Evolutionary conservation across 208 protist species (phyloP).

Genomic region (Leishmania guyanensis): DNA sequence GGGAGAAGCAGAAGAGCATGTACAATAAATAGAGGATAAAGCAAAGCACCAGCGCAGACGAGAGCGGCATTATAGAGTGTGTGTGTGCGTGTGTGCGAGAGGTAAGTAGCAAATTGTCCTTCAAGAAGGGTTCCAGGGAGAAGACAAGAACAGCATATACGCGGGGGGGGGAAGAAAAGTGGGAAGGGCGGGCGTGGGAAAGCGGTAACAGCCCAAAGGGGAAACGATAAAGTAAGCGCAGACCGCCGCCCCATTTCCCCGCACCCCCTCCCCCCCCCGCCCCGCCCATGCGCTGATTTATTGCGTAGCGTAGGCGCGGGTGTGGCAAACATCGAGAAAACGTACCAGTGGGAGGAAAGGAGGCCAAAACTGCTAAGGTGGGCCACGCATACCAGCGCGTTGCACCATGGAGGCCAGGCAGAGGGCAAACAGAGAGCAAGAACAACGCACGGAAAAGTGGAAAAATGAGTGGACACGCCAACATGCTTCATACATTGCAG

Average conservation of each 20-base stretch:
- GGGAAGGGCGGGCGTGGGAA: background rate
- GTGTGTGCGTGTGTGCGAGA: background rate
- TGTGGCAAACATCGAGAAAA: background rate
- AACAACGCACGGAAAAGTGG: background rate
- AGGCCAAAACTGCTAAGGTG: background rate
- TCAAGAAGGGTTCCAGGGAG: background rate
- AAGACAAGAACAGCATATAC: background rate
- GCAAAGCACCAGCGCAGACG: background rate
- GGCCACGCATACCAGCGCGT: background rate
- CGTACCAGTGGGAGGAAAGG: background rate
- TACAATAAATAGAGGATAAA: background rate
- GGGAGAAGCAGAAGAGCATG: background rate
- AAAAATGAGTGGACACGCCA: background rate
- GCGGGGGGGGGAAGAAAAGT: background rate
- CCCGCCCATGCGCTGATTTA: background rate
- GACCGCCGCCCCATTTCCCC: background rate
- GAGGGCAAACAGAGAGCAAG: background rate
- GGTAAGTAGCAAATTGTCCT: background rate
- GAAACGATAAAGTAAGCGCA: background rate
- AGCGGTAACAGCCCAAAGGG: background rate
- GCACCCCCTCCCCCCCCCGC: no score
- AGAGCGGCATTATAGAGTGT: background rate
- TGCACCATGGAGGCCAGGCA: background rate
- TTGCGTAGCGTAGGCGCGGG: background rate
- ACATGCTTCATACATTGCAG: background rate